Percentiles rank a stretch among this genome's conserved stretches.
These are phyloP conservation scores for Croton laevigatus DNA, from an alignment of 441 rosid species.

Conservation along the genomic window DNA sequence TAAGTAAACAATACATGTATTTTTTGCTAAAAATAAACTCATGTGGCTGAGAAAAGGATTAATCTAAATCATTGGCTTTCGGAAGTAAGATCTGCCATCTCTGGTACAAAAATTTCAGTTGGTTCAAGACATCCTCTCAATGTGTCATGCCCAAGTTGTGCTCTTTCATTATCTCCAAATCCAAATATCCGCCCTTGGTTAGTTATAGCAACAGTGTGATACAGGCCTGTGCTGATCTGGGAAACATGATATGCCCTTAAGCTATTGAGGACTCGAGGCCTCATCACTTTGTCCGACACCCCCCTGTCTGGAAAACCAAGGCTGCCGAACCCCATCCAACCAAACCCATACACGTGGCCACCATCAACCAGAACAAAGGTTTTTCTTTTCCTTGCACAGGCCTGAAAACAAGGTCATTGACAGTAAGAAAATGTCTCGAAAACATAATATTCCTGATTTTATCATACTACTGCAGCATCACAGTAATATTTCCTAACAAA, in stretches of 20 bases:
- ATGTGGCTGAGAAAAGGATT: neutral
- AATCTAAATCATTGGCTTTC: slow-evolving; percentile 5
- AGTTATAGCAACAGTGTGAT: slow-evolving; percentile 83
- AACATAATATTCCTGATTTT: neutral
- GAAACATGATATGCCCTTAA: slow-evolving; percentile 63
- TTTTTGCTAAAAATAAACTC: neutral
- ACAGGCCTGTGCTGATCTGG: slow-evolving; percentile 84
- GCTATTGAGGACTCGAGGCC: slow-evolving; percentile 67
- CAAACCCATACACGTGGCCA: slow-evolving; percentile 76
- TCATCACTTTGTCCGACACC: slow-evolving; percentile 63
- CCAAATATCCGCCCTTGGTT: slow-evolving; percentile 67
- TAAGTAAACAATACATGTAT: no score
- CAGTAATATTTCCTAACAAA: neutral
- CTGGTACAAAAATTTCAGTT: slow-evolving; percentile 69
- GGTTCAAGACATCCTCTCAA: slow-evolving; percentile 72
- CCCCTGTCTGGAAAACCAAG: slow-evolving; percentile 86
- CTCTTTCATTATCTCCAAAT: slow-evolving; percentile 89
- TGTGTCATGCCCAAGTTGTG: slow-evolving; percentile 83
- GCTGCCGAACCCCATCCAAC: slow-evolving; percentile 94
- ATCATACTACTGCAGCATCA: neutral
- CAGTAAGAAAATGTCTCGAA: neutral
- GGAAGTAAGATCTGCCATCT: slow-evolving; percentile 21
- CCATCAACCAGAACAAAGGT: slow-evolving; percentile 79
- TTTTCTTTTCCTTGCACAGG: slow-evolving; percentile 94
- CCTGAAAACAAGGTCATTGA: slow-evolving; percentile 38